phyloP scores from a whole-genome alignment of 2,329 filamentous ascomycete genomes.

The Coniochaeta prunicola region DNA sequence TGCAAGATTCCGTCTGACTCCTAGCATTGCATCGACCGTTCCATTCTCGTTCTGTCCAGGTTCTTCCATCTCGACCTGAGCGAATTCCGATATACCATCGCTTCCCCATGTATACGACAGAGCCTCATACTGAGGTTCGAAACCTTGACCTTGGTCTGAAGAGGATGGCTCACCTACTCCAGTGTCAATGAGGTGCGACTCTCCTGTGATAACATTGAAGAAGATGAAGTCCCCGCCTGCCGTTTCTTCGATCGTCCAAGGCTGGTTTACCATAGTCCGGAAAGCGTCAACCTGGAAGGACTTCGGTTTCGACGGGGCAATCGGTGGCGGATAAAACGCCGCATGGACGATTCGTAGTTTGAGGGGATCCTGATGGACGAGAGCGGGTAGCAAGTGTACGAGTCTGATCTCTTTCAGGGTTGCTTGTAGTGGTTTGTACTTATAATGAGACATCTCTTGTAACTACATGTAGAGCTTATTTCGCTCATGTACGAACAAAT shows the following conservation, averaged over 20 bases:
- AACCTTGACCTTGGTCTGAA: neutral
- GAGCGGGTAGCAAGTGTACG: neutral
- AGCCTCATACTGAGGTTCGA: slow-evolving; percentile 16
- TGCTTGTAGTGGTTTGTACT: neutral
- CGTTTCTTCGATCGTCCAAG: neutral
- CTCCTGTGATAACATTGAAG: neutral
- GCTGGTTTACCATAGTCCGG: neutral
- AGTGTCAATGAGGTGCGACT: neutral
- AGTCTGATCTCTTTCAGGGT: neutral
- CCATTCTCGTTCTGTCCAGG: neutral
- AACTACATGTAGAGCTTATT: too few relatives aligned
- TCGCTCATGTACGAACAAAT: too few relatives aligned
- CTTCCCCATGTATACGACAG: neutral
- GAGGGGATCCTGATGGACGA: neutral
- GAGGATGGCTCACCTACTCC: neutral
- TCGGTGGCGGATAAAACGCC: neutral
- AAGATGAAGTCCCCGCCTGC: neutral
- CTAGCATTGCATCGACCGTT: neutral
- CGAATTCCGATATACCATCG: neutral
- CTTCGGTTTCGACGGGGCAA: neutral
- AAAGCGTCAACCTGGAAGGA: neutral
- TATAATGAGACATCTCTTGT: neutral
- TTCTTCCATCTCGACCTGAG: neutral
- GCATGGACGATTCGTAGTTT: neutral
- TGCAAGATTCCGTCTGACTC: neutral